phyloP scores from a whole-genome alignment of 1,284 basidiomycete species.

The Vanrija humicola region DNA sequence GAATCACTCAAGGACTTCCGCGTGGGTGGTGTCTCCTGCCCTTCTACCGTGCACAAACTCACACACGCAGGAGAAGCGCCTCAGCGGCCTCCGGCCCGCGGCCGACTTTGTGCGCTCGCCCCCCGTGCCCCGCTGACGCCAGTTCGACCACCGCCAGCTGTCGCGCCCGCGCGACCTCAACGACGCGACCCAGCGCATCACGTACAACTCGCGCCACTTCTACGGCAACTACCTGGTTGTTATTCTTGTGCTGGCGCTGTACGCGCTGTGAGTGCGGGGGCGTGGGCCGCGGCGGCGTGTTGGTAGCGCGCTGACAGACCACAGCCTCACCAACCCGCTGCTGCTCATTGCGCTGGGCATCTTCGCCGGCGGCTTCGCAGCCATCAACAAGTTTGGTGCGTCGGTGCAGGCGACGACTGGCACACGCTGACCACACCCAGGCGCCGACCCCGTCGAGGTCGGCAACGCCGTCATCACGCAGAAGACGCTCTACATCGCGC shows the following conservation, averaged over 20 bases:
- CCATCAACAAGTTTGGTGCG: constrained; percentile 83
- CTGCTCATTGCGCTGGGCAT: constrained; percentile 77
- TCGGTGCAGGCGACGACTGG: too few relatives aligned
- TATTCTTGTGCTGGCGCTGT: constrained; percentile 70
- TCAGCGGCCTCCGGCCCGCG: neutral
- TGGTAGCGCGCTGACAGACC: neutral
- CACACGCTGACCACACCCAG: neutral
- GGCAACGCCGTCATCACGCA: constrained; percentile 49
- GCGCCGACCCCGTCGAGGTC: constrained; percentile 42
- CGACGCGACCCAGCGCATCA: constrained; percentile 70
- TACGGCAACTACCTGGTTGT: constrained; percentile 83
- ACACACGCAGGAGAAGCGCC: too few relatives aligned
- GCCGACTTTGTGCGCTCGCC: neutral
- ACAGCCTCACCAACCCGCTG: constrained; percentile 62
- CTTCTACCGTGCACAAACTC: too few relatives aligned
- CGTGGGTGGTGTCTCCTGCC: too few relatives aligned
- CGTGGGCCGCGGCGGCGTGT: neutral
- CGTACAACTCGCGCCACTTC: constrained; percentile 85
- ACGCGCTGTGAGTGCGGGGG: constrained; percentile 64
- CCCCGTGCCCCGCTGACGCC: neutral
- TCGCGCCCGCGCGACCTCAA: constrained; percentile 66
- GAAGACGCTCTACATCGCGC: constrained; percentile 59
- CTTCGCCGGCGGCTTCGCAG: constrained; percentile 79
- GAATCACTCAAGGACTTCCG: too few relatives aligned
- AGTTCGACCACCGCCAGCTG: constrained; percentile 82